These are phyloP conservation scores for Solanum pinnatisectum DNA, from an alignment of 257 asterid genomes.

Conservation along the genomic window DNA sequence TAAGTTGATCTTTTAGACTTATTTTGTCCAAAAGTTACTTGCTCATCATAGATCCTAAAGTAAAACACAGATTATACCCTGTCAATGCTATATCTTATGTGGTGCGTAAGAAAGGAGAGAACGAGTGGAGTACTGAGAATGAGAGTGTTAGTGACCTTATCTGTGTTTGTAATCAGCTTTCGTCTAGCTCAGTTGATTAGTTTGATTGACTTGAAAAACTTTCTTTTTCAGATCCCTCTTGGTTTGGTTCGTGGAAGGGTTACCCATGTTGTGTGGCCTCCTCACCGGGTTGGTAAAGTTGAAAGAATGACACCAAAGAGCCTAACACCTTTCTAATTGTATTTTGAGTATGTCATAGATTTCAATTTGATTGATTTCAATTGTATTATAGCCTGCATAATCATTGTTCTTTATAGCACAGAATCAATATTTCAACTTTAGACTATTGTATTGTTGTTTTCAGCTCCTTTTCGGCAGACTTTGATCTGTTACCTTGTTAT, in stretches of 20 bases:
- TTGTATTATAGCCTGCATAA: not conserved
- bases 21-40: not conserved
- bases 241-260: slow-evolving; percentile 84
- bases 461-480: not conserved
- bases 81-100: not conserved
- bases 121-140: not conserved
- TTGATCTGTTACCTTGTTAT: not conserved
- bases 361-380: not conserved
- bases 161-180: not conserved
- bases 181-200: not conserved
- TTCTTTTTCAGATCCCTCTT: slow-evolving; percentile 57
- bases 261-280: slow-evolving; percentile 84
- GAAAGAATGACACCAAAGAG: slow-evolving; percentile 17
- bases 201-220: not conserved
- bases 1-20: not conserved
- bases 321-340: slow-evolving; percentile 8
- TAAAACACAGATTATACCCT: not conserved
- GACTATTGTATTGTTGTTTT: not conserved
- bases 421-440: not conserved
- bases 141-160: not conserved
- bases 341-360: not conserved
- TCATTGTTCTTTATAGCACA: not conserved
- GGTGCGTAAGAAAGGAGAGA: not conserved
- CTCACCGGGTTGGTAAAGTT: slow-evolving; percentile 63
- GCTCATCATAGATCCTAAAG: not conserved